Percentiles rank a stretch among this genome's conserved stretches.
phyloP scores from a whole-genome alignment of 257 asterid species.

The Ocimum tenuiflorum region DNA sequence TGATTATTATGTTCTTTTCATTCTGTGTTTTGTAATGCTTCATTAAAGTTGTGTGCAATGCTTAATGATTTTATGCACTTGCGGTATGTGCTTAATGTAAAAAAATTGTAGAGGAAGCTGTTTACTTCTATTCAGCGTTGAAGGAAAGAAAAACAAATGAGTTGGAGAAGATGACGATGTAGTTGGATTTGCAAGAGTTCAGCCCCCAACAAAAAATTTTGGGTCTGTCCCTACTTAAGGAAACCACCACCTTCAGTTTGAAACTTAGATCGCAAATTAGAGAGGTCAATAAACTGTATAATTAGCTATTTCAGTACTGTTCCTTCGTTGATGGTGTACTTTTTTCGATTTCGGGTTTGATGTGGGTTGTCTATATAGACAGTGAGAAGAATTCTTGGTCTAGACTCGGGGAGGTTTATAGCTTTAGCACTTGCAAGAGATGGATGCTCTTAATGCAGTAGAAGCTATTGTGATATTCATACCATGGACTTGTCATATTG shows the following conservation, averaged over 20 bases:
- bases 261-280: neutral
- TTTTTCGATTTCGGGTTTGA: neutral
- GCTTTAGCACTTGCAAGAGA: neutral
- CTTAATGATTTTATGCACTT: too few relatives aligned
- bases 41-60: too few relatives aligned
- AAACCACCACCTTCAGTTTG: neutral
- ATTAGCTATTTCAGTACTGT: neutral
- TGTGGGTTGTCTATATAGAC: neutral
- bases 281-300: neutral
- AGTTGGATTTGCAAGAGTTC: too few relatives aligned
- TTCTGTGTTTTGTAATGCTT: neutral
- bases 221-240: too few relatives aligned
- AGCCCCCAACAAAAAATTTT: too few relatives aligned
- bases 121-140: too few relatives aligned
- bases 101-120: too few relatives aligned
- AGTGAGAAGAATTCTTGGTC: constrained; percentile 2
- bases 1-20: neutral
- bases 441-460: constrained; percentile 6
- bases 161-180: too few relatives aligned
- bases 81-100: neutral
- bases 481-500: neutral
- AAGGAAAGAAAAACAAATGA: too few relatives aligned
- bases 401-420: neutral
- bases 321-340: too few relatives aligned
- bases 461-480: neutral